Percentiles rank a stretch among this genome's conserved stretches.
Conservation (phyloP, 2,329 filamentous ascomycete species). For the Thielaviopsis cerberus region DNA sequence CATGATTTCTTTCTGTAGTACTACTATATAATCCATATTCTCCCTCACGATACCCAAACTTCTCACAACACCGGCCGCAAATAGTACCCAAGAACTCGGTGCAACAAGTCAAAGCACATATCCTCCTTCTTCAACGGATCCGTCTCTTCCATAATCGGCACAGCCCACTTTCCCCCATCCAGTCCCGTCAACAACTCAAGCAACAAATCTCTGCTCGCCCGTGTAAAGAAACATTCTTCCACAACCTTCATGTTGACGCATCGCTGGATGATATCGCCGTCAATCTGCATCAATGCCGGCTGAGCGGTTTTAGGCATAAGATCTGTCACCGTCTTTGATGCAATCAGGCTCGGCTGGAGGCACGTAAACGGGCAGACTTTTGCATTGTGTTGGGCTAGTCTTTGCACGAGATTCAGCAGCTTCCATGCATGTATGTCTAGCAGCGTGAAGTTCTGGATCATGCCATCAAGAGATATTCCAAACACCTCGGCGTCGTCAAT, state of each 20-base stretch:
- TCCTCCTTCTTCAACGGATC: slow-evolving; percentile 14
- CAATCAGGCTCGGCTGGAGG: neutral
- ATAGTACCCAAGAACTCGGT: slow-evolving; percentile 35
- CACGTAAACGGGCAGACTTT: slow-evolving; percentile 6
- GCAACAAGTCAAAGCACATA: slow-evolving; percentile 30
- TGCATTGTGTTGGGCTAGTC: slow-evolving; percentile 31
- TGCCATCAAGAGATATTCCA: slow-evolving; percentile 51
- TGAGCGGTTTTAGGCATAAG: slow-evolving; percentile 20
- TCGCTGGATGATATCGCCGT: slow-evolving; percentile 45
- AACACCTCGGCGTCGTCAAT: slow-evolving; percentile 34
- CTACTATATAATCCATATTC: too few relatives aligned
- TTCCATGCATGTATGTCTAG: slow-evolving; percentile 44
- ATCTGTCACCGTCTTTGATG: neutral
- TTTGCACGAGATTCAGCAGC: slow-evolving; percentile 56
- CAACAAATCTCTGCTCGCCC: slow-evolving; percentile 23
- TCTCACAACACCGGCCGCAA: slow-evolving; percentile 33
- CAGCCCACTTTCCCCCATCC: slow-evolving; percentile 26
- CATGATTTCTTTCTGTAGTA: neutral
- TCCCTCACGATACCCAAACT: too few relatives aligned
- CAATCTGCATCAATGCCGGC: slow-evolving; percentile 36
- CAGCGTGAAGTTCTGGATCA: slow-evolving; percentile 49
- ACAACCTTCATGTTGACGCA: slow-evolving; percentile 30
- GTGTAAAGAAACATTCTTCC: slow-evolving; percentile 23
- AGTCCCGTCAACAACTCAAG: slow-evolving; percentile 30
- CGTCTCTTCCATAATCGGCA: slow-evolving; percentile 16